Evolutionary conservation across 2,329 filamentous ascomycete genomes (phyloP).

Genomic region (Cordyceps cateniannulata): DNA sequence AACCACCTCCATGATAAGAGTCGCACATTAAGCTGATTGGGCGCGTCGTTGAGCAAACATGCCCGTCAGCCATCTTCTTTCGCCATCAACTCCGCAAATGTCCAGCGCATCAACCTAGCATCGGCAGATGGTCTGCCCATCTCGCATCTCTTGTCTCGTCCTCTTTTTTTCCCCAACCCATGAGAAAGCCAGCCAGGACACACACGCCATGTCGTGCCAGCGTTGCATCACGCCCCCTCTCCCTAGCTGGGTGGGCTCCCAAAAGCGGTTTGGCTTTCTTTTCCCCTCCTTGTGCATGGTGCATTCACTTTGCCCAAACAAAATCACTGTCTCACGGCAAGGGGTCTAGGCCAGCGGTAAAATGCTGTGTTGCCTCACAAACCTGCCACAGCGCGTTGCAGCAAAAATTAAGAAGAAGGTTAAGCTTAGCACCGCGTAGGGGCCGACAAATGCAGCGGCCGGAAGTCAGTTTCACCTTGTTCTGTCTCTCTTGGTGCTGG

Average conservation of each 20-base stretch:
- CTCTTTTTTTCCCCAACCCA: conserved; percentile 10
- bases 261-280: neutral
- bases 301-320: neutral
- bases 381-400: neutral
- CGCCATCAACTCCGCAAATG: neutral
- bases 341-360: neutral
- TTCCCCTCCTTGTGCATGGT: neutral
- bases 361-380: neutral
- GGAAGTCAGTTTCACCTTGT: neutral
- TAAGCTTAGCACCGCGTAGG: neutral
- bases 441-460: neutral
- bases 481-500: neutral
- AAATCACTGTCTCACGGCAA: conserved; percentile 6
- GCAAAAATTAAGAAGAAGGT: neutral
- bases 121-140: neutral
- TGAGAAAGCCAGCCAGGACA: neutral
- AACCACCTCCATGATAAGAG: too few species aligned
- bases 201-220: neutral
- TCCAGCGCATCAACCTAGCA: neutral
- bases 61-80: neutral
- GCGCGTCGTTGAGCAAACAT: neutral
- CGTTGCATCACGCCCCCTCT: conserved; percentile 1
- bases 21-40: too few species aligned
- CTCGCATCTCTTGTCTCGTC: neutral
- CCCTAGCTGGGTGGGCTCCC: too few species aligned